phyloP scores from a whole-genome alignment of 306 rosid species.

The Cotoneaster glaucophyllus region DNA sequence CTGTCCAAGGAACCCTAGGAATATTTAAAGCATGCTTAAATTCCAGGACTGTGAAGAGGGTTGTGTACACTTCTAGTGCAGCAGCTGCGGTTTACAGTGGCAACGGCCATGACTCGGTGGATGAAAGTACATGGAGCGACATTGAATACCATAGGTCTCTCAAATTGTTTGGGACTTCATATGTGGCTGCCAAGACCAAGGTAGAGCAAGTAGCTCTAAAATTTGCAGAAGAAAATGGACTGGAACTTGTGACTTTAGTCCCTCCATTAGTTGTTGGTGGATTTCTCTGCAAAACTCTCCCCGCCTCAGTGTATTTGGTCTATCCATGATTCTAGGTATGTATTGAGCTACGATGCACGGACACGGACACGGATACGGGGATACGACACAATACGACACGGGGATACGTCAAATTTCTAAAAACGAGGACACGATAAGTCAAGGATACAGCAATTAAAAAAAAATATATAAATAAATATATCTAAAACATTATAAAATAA shows the following conservation, averaged over 20 bases:
- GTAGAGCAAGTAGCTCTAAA: constrained; percentile 46
- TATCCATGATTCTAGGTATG: constrained; percentile 38
- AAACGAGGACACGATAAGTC: no score
- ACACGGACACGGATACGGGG: no score
- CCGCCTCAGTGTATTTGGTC: constrained; percentile 21
- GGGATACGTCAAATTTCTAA: no score
- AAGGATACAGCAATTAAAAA: no score
- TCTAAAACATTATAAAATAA: no score
- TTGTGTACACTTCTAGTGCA: constrained; percentile 54
- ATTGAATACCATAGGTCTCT: constrained; percentile 13
- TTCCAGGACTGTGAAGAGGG: constrained; percentile 40
- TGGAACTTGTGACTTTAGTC: constrained; percentile 46
- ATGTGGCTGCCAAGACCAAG: constrained; percentile 43
- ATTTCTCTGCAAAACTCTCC: constrained; percentile 45
- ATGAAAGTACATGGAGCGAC: constrained; percentile 51
- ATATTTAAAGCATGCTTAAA: constrained; percentile 37
- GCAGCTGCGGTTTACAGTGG: constrained; percentile 15
- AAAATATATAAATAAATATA: no score
- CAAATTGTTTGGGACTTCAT: constrained; percentile 19
- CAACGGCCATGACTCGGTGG: background rate
- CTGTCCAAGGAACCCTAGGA: constrained; percentile 46
- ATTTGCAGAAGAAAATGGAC: constrained; percentile 36
- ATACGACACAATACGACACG: no score
- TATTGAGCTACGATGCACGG: no score
- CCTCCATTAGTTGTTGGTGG: constrained; percentile 50